Conservation (phyloP, 805 yeast species). For the Yamadazyma laniorum region DNA sequence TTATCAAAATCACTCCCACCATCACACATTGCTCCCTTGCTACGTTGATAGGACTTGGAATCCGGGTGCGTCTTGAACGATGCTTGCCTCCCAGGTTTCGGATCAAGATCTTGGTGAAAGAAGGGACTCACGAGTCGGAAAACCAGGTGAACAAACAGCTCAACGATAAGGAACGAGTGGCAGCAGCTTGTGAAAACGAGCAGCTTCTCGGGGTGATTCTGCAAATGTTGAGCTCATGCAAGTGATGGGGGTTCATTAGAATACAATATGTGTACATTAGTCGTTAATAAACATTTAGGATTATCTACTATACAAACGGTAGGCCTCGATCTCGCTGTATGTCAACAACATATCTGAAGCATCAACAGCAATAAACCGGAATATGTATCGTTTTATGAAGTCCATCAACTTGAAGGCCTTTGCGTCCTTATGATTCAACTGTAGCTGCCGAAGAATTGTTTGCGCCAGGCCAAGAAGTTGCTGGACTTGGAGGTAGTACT, state of each 20-base stretch:
- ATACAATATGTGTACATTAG: conserved; percentile 8
- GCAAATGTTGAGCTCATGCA: conserved; percentile 86
- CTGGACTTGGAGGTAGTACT: conserved; percentile 31
- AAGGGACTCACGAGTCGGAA: conserved; percentile 95
- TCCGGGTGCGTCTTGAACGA: conserved; percentile 86
- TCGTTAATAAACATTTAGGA: conserved; percentile 1
- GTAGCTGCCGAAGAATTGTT: conserved; percentile 7
- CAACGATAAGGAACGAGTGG: conserved; percentile 95
- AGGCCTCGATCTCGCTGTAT: conserved; percentile 26
- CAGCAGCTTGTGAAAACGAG: conserved; percentile 97
- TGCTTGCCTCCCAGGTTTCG: conserved; percentile 83
- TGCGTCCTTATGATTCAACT: conserved; percentile 7
- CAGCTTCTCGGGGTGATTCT: conserved; percentile 87
- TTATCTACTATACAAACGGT: conserved; percentile 14
- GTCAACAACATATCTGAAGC: conserved; percentile 32
- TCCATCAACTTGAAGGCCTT: conserved; percentile 31
- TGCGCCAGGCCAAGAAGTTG: conserved; percentile 15
- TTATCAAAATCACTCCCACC: conserved; percentile 90
- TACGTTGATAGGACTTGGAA: conserved; percentile 91
- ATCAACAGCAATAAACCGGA: conserved; percentile 39
- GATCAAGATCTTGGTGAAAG: conserved; percentile 73
- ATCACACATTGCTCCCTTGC: conserved; percentile 97
- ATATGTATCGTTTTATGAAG: conserved; percentile 32
- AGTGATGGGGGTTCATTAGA: conserved; percentile 16
- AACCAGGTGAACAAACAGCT: conserved; percentile 93